Conservation (phyloP, 495 filamentous ascomycete genomes). For the Hypoxylon fuscum region DNA sequence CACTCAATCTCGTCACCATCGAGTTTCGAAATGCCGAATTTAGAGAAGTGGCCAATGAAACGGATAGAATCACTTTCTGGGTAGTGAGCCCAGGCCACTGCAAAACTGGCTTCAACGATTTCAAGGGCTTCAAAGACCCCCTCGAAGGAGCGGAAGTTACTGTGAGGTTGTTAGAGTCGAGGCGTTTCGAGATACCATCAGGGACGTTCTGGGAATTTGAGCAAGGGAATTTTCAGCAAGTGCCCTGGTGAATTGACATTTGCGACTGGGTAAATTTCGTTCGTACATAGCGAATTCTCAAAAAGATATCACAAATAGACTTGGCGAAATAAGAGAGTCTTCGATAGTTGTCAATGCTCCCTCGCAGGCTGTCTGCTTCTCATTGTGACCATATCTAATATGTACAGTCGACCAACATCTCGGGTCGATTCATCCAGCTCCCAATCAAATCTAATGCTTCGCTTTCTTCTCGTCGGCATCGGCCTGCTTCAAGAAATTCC, state of each 20-base stretch:
- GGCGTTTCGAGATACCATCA: conserved; percentile 35
- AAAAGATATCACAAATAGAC: conserved; percentile 12
- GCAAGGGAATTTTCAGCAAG: conserved; percentile 44
- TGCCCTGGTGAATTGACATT: conserved; percentile 44
- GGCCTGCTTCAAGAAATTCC: conserved; percentile 81
- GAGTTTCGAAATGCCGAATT: conserved; percentile 47
- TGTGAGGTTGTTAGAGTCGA: conserved; percentile 41
- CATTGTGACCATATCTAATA: conserved; percentile 41
- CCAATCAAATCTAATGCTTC: conserved; percentile 61
- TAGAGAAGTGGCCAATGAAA: conserved; percentile 24
- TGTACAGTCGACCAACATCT: conserved; percentile 42
- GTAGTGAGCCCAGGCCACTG: conserved; percentile 41
- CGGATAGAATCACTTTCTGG: conserved; percentile 42
- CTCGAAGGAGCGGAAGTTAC: conserved; percentile 48
- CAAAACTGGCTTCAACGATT: conserved; percentile 53
- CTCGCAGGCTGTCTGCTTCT: conserved; percentile 28
- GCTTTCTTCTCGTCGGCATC: conserved; percentile 74
- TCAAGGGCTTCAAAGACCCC: conserved; percentile 42
- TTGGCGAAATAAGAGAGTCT: conserved; percentile 1
- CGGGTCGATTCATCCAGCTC: conserved; percentile 27
- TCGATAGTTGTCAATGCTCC: conserved; percentile 20
- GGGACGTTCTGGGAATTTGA: conserved; percentile 49
- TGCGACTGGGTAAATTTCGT: background rate
- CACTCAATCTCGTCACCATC: conserved; percentile 48
- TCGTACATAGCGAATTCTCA: background rate